Conservation (phyloP, 306 rosid genomes). For the Cotoneaster glaucophyllus region DNA sequence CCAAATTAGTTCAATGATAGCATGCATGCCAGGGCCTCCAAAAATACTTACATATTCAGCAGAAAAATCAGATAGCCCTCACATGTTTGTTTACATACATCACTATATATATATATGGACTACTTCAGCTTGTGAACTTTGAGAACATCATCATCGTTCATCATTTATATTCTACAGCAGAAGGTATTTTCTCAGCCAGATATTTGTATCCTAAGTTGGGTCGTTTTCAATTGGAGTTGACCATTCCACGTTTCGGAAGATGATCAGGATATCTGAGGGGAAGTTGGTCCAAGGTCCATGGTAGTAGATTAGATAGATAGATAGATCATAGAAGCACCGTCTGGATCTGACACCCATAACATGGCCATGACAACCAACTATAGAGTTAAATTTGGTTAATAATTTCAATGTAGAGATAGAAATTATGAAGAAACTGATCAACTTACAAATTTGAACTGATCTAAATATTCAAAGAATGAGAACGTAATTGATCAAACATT, state of each 20-base stretch:
- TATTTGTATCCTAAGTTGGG: not conserved
- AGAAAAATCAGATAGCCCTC: not conserved
- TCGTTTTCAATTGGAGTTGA: slow-evolving; percentile 1
- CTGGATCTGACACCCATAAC: not conserved
- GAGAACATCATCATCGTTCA: not conserved
- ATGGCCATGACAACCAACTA: not conserved
- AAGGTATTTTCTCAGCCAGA: not conserved
- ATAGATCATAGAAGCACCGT: not conserved
- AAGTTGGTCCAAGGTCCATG: slow-evolving; percentile 3
- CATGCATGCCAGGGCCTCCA: not conserved
- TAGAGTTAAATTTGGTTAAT: too few species aligned
- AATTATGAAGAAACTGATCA: not conserved
- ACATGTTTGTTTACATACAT: not conserved
- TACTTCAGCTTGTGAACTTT: not conserved
- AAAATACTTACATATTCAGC: not conserved
- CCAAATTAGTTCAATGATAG: slow-evolving; percentile 13
- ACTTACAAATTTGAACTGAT: too few species aligned
- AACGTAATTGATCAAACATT: too few species aligned
- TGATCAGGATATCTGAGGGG: not conserved
- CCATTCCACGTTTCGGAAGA: not conserved
- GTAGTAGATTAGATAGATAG: not conserved
- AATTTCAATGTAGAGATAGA: not conserved
- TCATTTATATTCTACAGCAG: not conserved
- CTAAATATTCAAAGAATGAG: too few species aligned
- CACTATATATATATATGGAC: not conserved